Percentiles rank a stretch among this genome's conserved stretches.
phyloP scores from a whole-genome alignment of 2,329 filamentous ascomycete genomes.

The Remersonia thermophila region DNA sequence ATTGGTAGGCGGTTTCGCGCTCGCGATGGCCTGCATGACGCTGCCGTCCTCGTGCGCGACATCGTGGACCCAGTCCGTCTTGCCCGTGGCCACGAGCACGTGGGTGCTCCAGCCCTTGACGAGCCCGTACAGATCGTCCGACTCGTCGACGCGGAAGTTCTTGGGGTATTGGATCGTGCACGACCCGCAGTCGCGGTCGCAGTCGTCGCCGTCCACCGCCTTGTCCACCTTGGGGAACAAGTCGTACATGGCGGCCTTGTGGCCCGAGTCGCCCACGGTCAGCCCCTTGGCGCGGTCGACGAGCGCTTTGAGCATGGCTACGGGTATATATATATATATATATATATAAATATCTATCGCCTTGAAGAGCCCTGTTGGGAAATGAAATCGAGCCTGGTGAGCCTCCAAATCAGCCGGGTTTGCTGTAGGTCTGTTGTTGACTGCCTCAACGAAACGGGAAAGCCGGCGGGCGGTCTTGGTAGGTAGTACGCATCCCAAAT shows the following conservation, averaged over 20 bases:
- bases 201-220: constrained; percentile 76
- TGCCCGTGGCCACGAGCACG: constrained; percentile 84
- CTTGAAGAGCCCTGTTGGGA: too few species aligned
- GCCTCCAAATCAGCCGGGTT: too few species aligned
- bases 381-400: too few species aligned
- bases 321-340: too few species aligned
- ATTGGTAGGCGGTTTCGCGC: constrained; percentile 47
- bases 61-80: constrained; percentile 86
- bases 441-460: too few species aligned
- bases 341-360: too few species aligned
- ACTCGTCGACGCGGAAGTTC: constrained; percentile 59
- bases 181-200: constrained; percentile 70
- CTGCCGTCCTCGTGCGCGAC: constrained; percentile 79
- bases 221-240: constrained; percentile 68
- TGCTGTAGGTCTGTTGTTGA: too few species aligned
- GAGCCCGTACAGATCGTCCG: constrained; percentile 70
- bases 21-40: constrained; percentile 64
- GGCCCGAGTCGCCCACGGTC: constrained; percentile 17
- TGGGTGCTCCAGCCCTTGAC: constrained; percentile 85
- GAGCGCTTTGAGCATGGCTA: constrained; percentile 12
- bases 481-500: too few species aligned
- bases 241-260: constrained; percentile 21
- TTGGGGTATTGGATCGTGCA: constrained; percentile 70
- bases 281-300: constrained; percentile 17
- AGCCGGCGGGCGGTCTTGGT: too few species aligned